Percentiles rank a stretch among this genome's conserved stretches.
These are phyloP conservation scores for Inga leiocalycina DNA, from an alignment of 306 rosid genomes.

Conservation along the genomic window DNA sequence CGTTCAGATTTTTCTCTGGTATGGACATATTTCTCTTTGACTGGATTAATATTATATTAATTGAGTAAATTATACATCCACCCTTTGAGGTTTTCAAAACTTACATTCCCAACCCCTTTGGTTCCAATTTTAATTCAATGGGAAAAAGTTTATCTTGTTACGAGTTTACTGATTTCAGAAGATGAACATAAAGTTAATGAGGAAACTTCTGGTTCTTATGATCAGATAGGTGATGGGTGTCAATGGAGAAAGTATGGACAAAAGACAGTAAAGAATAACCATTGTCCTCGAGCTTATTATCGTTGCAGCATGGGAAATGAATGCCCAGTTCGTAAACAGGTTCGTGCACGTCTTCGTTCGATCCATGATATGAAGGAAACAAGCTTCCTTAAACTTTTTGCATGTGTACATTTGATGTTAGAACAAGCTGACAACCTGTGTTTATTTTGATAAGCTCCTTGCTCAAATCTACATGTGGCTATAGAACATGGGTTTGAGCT, in stretches of 20 bases:
- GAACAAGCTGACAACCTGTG: background rate
- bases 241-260: conserved; percentile 61
- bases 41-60: background rate
- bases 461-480: background rate
- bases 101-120: background rate
- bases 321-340: conserved; percentile 62
- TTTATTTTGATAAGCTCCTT: background rate
- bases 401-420: background rate
- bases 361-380: background rate
- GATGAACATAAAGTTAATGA: background rate
- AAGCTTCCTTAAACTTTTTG: background rate
- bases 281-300: conserved; percentile 52
- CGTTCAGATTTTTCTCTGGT: conserved; percentile 41
- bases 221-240: conserved; percentile 53
- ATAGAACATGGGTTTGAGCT: background rate
- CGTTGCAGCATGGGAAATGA: conserved; percentile 53
- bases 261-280: conserved; percentile 49
- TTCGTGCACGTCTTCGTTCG: background rate
- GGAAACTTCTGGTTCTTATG: background rate
- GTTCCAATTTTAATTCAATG: background rate
- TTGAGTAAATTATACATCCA: background rate
- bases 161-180: background rate
- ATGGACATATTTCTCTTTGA: background rate
- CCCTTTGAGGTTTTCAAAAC: background rate
- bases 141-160: background rate